phyloP scores from a whole-genome alignment of 345 rosid genomes.

The Psidium friedrichsthalianum region DNA sequence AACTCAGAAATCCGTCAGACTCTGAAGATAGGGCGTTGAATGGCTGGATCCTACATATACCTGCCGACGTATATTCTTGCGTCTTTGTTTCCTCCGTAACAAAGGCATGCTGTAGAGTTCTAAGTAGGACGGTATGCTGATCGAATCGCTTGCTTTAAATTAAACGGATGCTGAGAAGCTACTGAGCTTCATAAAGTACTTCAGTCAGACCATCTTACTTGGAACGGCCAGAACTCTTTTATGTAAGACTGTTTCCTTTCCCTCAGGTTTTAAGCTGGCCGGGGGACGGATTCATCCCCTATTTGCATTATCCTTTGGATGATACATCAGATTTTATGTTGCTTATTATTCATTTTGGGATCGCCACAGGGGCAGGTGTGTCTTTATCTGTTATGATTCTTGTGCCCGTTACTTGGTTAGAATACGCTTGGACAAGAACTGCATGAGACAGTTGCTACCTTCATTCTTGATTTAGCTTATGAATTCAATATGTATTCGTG shows the following conservation, averaged over 20 bases:
- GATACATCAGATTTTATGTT: background rate
- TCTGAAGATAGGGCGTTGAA: constrained; percentile 65
- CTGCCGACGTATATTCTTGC: constrained; percentile 68
- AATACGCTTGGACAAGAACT: background rate
- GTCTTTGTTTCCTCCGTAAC: background rate
- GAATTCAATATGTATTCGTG: background rate
- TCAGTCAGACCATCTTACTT: constrained; percentile 41
- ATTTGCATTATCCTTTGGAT: background rate
- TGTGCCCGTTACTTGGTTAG: background rate
- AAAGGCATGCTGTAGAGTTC: background rate
- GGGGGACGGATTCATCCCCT: background rate
- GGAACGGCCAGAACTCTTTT: constrained; percentile 65
- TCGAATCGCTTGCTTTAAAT: constrained; percentile 69
- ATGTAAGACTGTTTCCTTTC: constrained; percentile 27
- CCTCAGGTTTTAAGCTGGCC: background rate
- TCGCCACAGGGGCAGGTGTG: background rate
- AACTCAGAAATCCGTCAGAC: constrained; percentile 53
- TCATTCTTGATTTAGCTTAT: background rate
- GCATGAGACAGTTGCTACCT: background rate
- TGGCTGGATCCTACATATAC: constrained; percentile 91
- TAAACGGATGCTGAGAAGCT: constrained; percentile 94
- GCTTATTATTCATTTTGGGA: background rate
- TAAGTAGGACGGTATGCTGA: background rate
- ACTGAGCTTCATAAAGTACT: constrained; percentile 33
- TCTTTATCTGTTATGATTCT: background rate